Evolutionary conservation across 805 yeast genomes (phyloP).

Genomic region (Cyberlindnera bimundalis): DNA sequence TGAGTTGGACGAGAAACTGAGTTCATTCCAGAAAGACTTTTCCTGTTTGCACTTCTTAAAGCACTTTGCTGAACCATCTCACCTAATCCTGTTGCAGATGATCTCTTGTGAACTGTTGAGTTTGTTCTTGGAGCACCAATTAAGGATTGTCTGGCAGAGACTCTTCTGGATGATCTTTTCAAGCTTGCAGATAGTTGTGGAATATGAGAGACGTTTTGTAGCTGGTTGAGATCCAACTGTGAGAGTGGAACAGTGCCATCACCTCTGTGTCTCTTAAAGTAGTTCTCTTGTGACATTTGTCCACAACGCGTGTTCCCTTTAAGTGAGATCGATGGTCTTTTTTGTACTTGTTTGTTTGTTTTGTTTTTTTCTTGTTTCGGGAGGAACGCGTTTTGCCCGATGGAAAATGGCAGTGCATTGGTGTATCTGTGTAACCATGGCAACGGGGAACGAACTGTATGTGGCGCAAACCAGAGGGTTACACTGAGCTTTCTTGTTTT

Average conservation of each 20-base stretch:
- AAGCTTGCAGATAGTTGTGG: conserved; percentile 25
- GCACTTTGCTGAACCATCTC: conserved; percentile 29
- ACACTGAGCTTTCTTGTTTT: too few species aligned
- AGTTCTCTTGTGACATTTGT: conserved; percentile 29
- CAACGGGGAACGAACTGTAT: too few species aligned
- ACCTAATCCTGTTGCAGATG: conserved; percentile 23
- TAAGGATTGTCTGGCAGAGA: conserved; percentile 29
- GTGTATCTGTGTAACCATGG: background rate
- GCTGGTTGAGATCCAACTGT: conserved; percentile 25
- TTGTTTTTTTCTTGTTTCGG: conserved; percentile 1
- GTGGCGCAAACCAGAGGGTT: too few species aligned
- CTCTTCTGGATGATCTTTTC: conserved; percentile 23
- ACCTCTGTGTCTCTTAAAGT: conserved; percentile 18
- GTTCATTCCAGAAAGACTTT: conserved; percentile 21
- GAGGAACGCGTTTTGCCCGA: background rate
- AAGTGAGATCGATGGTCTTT: too few species aligned
- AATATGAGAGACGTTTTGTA: conserved; percentile 25
- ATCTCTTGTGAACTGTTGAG: conserved; percentile 17
- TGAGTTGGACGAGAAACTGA: conserved; percentile 18
- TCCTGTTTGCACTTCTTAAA: conserved; percentile 22
- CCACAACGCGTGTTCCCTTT: too few species aligned
- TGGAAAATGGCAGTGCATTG: background rate
- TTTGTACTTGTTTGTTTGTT: background rate
- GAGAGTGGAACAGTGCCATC: conserved; percentile 22
- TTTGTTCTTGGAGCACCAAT: conserved; percentile 30